Base-by-base conservation (phyloP, 2,329 filamentous ascomycete species). In the Epichloe hybrida region DNA sequence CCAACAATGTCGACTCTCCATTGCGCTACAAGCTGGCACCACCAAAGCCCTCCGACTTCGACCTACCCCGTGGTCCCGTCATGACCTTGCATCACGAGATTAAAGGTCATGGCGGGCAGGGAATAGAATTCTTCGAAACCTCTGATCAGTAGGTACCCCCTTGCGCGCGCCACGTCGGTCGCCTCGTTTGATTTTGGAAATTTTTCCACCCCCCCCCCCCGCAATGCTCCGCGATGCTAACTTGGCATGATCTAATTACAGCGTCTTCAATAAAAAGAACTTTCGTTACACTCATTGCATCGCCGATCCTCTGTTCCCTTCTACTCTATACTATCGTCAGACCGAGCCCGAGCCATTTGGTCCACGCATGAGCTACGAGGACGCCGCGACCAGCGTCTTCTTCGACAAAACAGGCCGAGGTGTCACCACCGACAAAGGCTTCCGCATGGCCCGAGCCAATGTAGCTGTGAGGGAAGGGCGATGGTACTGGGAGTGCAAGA, bases 401-500 rank as follows among this genome's bases (percentile, higher is more conserved):
- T 88, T 96, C 62, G 84, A 89, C 61, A 79, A 80, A 54, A 76
- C 80, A 38, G 89, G 84, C 7, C 79, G 77, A 20, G 81, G 88
- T 46, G 80, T 96, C 49, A 95, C 87, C 0, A 95, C 93, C 15
- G 83, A 91, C 58, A 95, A 95, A 66, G 90, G 93, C 8, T 96
- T 93, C 75, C 80, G 94, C 53, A 93, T 91, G 75, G 84, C 86
- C 2, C 81, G 91, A 39, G 89, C 88, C 12, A 98, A 98, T 60
- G 84, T 97, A 0, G 88, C 86, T 23, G 86, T 90, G 4, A 77
- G 93, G 44, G 87, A 97, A 66, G 93, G 93, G 1, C 80, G 86
- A 35, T 88, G 88, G 74, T 98, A 94, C 66, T 98, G 89, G 74
- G 93, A 98, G 68, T 89, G 91, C 66, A 90, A 86, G 61, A 81